These are phyloP conservation scores for Xylaria polymorpha DNA, from an alignment of 2,329 filamentous ascomycete genomes.

Conservation along the genomic window DNA sequence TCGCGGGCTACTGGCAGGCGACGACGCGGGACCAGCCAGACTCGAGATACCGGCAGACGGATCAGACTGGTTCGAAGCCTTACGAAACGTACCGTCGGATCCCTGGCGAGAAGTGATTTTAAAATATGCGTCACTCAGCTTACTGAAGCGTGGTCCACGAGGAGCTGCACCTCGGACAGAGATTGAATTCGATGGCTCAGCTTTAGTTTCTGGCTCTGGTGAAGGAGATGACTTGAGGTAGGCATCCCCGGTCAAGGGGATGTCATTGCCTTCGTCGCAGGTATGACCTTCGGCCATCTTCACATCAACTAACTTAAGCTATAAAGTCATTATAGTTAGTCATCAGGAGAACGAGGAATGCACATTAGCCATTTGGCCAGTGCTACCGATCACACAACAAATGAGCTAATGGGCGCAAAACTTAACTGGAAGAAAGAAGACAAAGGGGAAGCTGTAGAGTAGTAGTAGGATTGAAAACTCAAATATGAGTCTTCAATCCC, in stretches of 20 bases:
- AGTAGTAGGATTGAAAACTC: background rate
- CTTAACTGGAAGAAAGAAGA: background rate
- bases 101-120: slow-evolving; percentile 51
- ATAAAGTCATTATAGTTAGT: slow-evolving; percentile 14
- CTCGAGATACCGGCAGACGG: slow-evolving; percentile 17
- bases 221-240: background rate
- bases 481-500: background rate
- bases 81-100: slow-evolving; percentile 34
- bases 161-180: slow-evolving; percentile 44
- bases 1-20: slow-evolving; percentile 15
- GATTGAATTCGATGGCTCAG: slow-evolving; percentile 1
- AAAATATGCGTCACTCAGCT: slow-evolving; percentile 54
- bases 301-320: background rate
- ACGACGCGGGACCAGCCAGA: slow-evolving; percentile 2
- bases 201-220: background rate
- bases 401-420: background rate
- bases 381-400: background rate
- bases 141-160: slow-evolving; percentile 52
- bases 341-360: slow-evolving; percentile 6
- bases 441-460: background rate
- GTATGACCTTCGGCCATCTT: slow-evolving; percentile 37
- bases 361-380: background rate
- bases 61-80: slow-evolving; percentile 22
- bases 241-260: slow-evolving; percentile 16
- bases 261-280: slow-evolving; percentile 26